These are phyloP conservation scores for Lipomyces orientalis DNA, from an alignment of 805 yeast species.

Conservation along the genomic window DNA sequence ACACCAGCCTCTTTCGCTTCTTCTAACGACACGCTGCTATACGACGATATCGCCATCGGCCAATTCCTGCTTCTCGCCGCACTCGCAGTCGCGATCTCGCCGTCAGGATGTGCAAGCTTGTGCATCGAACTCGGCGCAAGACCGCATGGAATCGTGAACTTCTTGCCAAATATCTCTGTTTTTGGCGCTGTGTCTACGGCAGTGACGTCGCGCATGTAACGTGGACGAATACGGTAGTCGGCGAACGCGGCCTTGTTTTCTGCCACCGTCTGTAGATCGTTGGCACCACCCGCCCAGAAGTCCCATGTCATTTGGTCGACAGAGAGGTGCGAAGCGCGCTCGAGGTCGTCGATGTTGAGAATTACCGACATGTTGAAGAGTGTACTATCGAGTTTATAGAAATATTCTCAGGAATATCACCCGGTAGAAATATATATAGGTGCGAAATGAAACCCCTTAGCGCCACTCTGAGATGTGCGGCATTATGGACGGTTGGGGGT, in stretches of 20 bases:
- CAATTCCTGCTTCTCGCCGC: conserved; percentile 40
- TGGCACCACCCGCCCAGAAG: conserved; percentile 39
- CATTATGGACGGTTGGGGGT: background rate
- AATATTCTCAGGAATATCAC: too few relatives aligned
- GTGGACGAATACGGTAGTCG: conserved; percentile 74
- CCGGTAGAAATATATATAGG: background rate
- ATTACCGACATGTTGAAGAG: background rate
- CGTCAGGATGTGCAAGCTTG: conserved; percentile 42
- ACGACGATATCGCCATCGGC: conserved; percentile 41
- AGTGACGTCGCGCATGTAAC: conserved; percentile 69
- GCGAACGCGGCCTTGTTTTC: conserved; percentile 80
- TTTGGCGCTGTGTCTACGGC: conserved; percentile 62
- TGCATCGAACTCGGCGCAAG: conserved; percentile 45
- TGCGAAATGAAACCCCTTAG: background rate
- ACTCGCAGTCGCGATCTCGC: conserved; percentile 42
- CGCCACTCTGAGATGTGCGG: too few relatives aligned
- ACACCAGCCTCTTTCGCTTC: conserved; percentile 34
- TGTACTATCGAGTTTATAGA: background rate
- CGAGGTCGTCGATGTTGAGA: conserved; percentile 33
- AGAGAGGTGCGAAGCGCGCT: conserved; percentile 23
- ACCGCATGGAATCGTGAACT: conserved; percentile 42
- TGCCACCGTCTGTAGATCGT: conserved; percentile 55
- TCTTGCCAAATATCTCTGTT: conserved; percentile 36
- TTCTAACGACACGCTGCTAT: conserved; percentile 34
- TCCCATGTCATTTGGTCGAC: conserved; percentile 34